Evolutionary conservation across 2,329 filamentous ascomycete species (phyloP).

Genomic region (Colletotrichum gigasporum): DNA sequence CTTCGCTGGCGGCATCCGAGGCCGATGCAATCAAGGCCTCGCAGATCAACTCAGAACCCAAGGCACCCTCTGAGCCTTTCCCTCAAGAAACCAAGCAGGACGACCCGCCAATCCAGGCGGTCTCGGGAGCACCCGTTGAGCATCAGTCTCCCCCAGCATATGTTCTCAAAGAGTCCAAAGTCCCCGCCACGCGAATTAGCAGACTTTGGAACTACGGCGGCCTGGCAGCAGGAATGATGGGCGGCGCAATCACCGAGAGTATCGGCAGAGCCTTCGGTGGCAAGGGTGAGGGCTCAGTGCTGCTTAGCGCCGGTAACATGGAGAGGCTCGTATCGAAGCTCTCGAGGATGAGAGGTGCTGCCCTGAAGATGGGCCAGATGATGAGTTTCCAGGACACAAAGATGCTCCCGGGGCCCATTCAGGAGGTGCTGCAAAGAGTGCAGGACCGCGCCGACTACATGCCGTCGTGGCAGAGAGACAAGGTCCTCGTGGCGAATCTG

Average conservation of each 20-base stretch:
- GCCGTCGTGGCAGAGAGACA: constrained; percentile 91
- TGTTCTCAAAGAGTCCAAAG: constrained; percentile 85
- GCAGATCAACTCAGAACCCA: neutral
- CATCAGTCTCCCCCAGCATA: constrained; percentile 44
- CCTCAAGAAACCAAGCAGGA: neutral
- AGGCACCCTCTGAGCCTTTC: neutral
- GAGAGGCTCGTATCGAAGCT: constrained; percentile 92
- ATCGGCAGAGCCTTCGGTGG: constrained; percentile 82
- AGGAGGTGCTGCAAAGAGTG: constrained; percentile 90
- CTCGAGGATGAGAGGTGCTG: constrained; percentile 95
- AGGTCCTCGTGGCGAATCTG: constrained; percentile 81
- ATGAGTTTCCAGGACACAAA: constrained; percentile 98
- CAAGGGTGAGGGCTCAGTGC: constrained; percentile 74
- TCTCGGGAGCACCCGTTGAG: neutral
- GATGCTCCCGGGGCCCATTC: constrained; percentile 87
- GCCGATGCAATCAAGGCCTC: neutral
- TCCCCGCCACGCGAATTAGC: constrained; percentile 87
- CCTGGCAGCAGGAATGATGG: constrained; percentile 93
- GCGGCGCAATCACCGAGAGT: constrained; percentile 87
- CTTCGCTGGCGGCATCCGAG: neutral
- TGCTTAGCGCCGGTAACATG: constrained; percentile 91
- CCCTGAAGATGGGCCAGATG: constrained; percentile 97
- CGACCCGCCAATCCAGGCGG: neutral
- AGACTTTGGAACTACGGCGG: constrained; percentile 95
- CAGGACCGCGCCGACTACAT: constrained; percentile 98